Evolutionary conservation across 1,284 basidiomycete genomes (phyloP), one percentile per base, ranked within the genome.

Genomic region (Austroboletus niveus): DNA sequence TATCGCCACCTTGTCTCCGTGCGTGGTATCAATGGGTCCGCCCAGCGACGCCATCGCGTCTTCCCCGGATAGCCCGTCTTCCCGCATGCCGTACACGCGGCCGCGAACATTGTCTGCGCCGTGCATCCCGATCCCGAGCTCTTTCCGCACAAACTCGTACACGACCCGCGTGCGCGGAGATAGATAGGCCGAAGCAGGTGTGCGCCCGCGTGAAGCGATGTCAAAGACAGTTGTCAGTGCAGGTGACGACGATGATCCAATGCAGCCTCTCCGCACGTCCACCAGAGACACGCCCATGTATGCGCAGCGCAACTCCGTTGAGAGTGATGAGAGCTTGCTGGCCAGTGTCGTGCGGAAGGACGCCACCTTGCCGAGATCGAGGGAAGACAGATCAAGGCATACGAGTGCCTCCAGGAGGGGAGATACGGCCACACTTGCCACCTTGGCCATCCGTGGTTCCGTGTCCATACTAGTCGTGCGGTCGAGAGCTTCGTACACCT

Each of bases 401-500:
- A 45, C 72, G 58, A 83, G 77, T 60, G 73, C 76, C 62, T 89
- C 85, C 55, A 88, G 70, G 42, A 89, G 75, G 3, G 81, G 71
- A 2, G 78, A 75, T 27, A 82, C 80, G 15, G 76, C 76, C 4
- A 87, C 79, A 8, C 76, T 77, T 1, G 86, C 86, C 45, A 87
- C 79, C 56, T 80, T 81, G 49, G 75, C 70, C 81, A 92, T 87
- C 42, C 87, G 80, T 12, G 78, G 77, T 2, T 64, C 64, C 4
- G 79, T 79, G 63, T 92, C 87, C 79, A 92, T 84, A 20, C 78
- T 84, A 58, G 82, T 81, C 40, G 86, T 86, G 6, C 72, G 68
- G 48, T 91, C 84, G 53, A 92, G 75, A 3, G 80, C 67, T 7
- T 79, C 75, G 5, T 70, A 67, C 56, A 87, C 75, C 6, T 58